Conservation (phyloP, 192 early-diverging fungal species). For the Dissophora globulifera region DNA sequence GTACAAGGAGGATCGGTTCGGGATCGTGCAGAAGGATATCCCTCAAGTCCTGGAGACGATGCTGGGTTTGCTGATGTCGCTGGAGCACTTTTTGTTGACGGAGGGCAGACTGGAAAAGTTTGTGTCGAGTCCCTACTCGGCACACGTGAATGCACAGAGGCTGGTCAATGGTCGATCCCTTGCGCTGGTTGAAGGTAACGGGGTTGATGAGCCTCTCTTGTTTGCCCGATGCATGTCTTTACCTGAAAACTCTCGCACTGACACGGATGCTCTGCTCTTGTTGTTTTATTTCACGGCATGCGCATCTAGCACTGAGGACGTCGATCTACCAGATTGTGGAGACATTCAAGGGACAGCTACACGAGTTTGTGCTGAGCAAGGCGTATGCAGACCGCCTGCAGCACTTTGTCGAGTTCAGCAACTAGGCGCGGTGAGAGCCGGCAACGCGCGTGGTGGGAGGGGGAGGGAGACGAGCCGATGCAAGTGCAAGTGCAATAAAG, state of each 20-base stretch:
- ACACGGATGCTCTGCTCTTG: background rate
- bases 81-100: slow-evolving; percentile 31
- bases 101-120: slow-evolving; percentile 16
- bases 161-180: slow-evolving; percentile 19
- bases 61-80: slow-evolving; percentile 39
- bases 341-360: slow-evolving; percentile 26
- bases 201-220: no score
- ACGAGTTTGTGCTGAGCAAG: slow-evolving; percentile 19
- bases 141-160: slow-evolving; percentile 25
- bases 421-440: no score
- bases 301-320: slow-evolving; percentile 35
- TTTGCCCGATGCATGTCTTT: no score
- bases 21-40: slow-evolving; percentile 54
- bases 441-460: no score
- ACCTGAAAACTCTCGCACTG: no score
- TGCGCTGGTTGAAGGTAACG: slow-evolving; percentile 28
- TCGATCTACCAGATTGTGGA: slow-evolving; percentile 45
- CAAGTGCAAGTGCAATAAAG: no score
- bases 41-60: slow-evolving; percentile 47
- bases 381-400: slow-evolving; percentile 21
- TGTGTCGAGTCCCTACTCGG: slow-evolving; percentile 11
- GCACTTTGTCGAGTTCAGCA: slow-evolving; percentile 37
- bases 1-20: slow-evolving; percentile 45
- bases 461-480: no score
- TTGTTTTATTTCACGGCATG: background rate